These are phyloP conservation scores for Candida alai DNA, from an alignment of 805 yeast species.

Conservation along the genomic window DNA sequence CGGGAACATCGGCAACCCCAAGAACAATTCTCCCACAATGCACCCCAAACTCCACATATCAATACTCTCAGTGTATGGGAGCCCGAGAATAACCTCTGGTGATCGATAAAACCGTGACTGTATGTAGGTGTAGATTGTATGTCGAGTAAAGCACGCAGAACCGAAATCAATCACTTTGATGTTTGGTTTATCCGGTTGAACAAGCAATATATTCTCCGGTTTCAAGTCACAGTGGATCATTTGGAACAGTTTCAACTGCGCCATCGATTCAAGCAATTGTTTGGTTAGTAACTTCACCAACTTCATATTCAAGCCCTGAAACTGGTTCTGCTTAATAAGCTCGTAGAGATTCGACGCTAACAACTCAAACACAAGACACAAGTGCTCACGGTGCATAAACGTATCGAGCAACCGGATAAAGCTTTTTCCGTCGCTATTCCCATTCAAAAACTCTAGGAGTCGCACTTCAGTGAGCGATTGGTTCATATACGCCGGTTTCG, in stretches of 20 bases:
- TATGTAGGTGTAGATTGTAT: constrained; percentile 84
- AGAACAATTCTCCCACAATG: constrained; percentile 81
- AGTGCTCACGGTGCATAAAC: constrained; percentile 86
- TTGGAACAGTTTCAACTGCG: constrained; percentile 75
- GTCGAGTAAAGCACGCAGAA: constrained; percentile 88
- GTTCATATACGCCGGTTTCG: constrained; percentile 84
- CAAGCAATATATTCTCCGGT: constrained; percentile 88
- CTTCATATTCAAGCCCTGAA: constrained; percentile 81
- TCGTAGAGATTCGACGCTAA: constrained; percentile 87
- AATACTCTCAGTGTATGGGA: constrained; percentile 88
- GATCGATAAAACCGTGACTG: constrained; percentile 92
- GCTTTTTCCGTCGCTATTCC: constrained; percentile 61
- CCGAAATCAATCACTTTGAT: constrained; percentile 96
- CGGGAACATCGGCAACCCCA: constrained; percentile 92
- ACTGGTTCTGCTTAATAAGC: constrained; percentile 86
- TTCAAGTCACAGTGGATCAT: constrained; percentile 95
- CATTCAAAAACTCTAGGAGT: constrained; percentile 76
- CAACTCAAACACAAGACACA: constrained; percentile 89
- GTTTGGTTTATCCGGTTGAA: constrained; percentile 76
- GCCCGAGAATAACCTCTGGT: constrained; percentile 89
- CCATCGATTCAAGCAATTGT: constrained; percentile 78
- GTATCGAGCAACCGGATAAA: constrained; percentile 79
- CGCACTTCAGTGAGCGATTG: constrained; percentile 91
- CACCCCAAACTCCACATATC: constrained; percentile 98
- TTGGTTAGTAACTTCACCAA: constrained; percentile 72